Evolutionary conservation across 805 yeast species (phyloP), one percentile per base, ranked within the genome.

Genomic region (Suhomyces pyralidae): DNA sequence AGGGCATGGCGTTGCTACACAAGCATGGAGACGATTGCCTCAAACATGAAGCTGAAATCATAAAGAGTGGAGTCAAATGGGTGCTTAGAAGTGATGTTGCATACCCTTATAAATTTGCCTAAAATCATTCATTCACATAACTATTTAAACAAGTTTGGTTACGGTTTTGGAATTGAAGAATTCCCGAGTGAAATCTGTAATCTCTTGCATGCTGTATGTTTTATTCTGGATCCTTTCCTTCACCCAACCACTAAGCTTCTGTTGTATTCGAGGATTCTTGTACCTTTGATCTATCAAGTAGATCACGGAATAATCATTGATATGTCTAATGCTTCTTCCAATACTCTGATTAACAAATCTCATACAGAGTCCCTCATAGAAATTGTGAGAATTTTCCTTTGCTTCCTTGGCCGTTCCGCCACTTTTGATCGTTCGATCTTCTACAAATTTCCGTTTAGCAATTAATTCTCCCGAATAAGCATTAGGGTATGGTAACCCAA

Each of bases 401-500:
- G 92, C 88, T 24, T 74, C 74, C 22, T 63, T 57, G 9, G 51
- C 57, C 1, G 83, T 65, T 0, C 79, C 80, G 0, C 90, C 90
- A 3, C 65, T 65, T 19, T 64, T 68, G 1, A 78, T n/a, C 0
- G 83, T 77, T 40, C 70, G 71, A 2, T 69, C 62, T 58, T 86
- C 90, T 36, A 92, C 79, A 61, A 78, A 89, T 26, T 80, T 77
- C 57, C 84, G 74, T 63, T 83, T 87, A 10, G 96, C 88, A 24
- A 86, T 78, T 58, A 91, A 72, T 58, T 90, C 97, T 44, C 93
- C 96, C 25, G 94, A 85, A 61, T 79, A 81, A 0, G 86, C 80
- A 66, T 91, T 93, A 0, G 98, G 97, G 61, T 80, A 93, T 2
- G 98, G 97, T 40, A 93, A 66, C 0, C 97, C 98, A 10, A 90